Conservation (phyloP, 208 protist species). For the Crithidia bombi region DNA sequence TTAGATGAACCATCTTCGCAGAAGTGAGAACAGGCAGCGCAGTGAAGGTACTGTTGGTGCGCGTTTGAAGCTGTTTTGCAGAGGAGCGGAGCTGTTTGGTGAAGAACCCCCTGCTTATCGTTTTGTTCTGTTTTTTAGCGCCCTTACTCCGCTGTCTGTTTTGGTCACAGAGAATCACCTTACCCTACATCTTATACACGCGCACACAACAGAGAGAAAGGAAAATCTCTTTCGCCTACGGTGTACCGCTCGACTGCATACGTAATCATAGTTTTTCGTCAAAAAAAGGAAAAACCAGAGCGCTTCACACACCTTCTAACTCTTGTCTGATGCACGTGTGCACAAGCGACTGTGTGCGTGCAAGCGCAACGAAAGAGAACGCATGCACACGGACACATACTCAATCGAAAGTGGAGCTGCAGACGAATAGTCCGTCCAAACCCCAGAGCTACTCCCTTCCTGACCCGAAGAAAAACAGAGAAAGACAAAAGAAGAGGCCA, state of each 20-base stretch:
- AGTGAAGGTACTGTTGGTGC: no score
- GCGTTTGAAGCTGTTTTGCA: no score
- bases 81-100: neutral
- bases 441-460: no score
- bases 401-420: no score
- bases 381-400: no score
- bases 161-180: constrained; percentile 1
- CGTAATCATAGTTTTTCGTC: neutral
- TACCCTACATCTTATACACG: neutral
- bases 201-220: no score
- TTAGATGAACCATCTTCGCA: constrained; percentile 12
- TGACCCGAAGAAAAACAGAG: no score
- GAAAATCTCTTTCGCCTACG: no score
- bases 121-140: neutral
- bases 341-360: no score
- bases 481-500: no score
- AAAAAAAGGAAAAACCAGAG: neutral
- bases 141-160: neutral
- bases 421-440: no score
- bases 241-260: neutral
- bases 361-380: no score
- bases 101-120: neutral
- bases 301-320: neutral
- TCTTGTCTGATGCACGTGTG: neutral
- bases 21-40: constrained; percentile 7